Evolutionary conservation across 2,329 filamentous ascomycete genomes (phyloP), one percentile per base, ranked within the genome.

Genomic region (Cryphonectria naterciae): DNA sequence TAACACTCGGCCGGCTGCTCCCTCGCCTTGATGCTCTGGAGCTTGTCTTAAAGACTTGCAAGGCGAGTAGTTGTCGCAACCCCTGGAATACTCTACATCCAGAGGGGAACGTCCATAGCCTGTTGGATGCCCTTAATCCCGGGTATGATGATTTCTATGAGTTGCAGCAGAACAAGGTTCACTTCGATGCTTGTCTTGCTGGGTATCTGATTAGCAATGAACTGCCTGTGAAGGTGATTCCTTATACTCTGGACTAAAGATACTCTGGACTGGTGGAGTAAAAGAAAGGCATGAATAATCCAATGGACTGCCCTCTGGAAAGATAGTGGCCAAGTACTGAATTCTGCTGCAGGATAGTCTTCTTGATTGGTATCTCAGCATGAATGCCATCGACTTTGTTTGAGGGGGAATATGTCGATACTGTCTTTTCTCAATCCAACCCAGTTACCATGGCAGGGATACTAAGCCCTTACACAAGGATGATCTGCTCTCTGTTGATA

Each of bases 41-140:
- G 61, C 79, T 91, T 69, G 86, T 90, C 0, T 80, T 89, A n/a
- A 91, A 91, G 79, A 86, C 86, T 2, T 91, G 89, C 78, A 85
- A 86, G 75, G 86, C 83, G 4, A 73, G 79, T 11, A 81, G 82
- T 0, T 91, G 89, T 74, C 79, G 83, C 5, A 78, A 84, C 28
- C 89, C 89, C 0, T 91, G 88, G 89, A 79, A 80, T 19, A 81
- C 82, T 0, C 78, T 91, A 1, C 88, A 90, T 73, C 87, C 88
- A 0, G 78, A 78, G 1, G 85, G 85, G 0, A 77, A 83, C 35
- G 88, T 91, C 0, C 76, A 77, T 25, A 87, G 77, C 35, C 77
- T 91, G 1, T 75, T 77, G 0, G 85, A 88, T 73, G 88, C 88
- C 0, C 78, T 91, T 69, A 68, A 79, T 3, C n/a, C 74, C 0